Conservation (phyloP, 2,329 filamentous ascomycete genomes). For the Pseudocercospora crystallina region DNA sequence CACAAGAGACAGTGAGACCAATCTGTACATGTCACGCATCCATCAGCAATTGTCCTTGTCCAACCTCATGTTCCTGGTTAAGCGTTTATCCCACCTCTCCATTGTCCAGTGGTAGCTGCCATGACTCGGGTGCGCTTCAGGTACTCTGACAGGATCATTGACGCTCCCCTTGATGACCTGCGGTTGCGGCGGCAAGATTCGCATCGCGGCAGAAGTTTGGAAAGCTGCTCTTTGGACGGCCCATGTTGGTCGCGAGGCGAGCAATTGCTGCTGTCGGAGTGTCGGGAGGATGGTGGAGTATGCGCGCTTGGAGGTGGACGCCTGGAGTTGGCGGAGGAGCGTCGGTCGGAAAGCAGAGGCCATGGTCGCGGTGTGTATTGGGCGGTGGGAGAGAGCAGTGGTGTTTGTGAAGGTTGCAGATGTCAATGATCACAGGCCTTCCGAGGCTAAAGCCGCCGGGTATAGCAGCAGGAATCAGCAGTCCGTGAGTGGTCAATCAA, state of each 20-base stretch:
- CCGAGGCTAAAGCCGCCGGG: background rate
- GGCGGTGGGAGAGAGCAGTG: slow-evolving; percentile 4
- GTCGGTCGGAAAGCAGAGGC: slow-evolving; percentile 54
- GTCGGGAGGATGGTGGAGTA: slow-evolving; percentile 35
- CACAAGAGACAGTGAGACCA: slow-evolving; percentile 76
- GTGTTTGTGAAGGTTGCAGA: background rate
- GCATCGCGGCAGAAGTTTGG: slow-evolving; percentile 75
- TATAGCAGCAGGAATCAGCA: no score
- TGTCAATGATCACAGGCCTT: background rate
- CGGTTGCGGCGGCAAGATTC: slow-evolving; percentile 78
- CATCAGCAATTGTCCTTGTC: slow-evolving; percentile 8
- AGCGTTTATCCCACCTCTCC: slow-evolving; percentile 59
- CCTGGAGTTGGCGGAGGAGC: slow-evolving; percentile 50
- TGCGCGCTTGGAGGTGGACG: slow-evolving; percentile 41
- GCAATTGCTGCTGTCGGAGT: slow-evolving; percentile 33
- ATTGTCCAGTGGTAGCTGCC: slow-evolving; percentile 99
- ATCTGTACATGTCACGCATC: slow-evolving; percentile 44
- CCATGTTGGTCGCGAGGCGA: slow-evolving; percentile 40
- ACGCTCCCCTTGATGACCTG: slow-evolving; percentile 57
- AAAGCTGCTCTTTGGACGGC: slow-evolving; percentile 67
- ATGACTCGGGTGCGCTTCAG: slow-evolving; percentile 70
- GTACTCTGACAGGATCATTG: slow-evolving; percentile 81
- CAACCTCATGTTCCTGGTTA: background rate
- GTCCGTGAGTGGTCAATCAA: slow-evolving; percentile 2
- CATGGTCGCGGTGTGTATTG: slow-evolving; percentile 42